These are phyloP conservation scores for Phytopythium vexans DNA, from an alignment of 352 stramenopile species.

Conservation along the genomic window DNA sequence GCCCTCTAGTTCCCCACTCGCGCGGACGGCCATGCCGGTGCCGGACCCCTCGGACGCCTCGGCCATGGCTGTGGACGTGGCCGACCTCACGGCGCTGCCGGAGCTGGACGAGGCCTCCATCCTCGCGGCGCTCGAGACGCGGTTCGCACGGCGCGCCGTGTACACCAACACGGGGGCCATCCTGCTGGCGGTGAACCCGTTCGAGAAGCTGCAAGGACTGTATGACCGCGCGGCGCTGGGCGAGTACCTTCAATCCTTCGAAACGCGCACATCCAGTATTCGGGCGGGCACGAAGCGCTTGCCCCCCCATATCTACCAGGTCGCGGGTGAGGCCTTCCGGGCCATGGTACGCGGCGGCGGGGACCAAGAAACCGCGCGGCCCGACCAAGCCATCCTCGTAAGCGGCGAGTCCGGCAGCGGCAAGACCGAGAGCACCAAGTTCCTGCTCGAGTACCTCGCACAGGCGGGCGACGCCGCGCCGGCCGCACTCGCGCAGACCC, in stretches of 20 bases:
- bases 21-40: too few species aligned
- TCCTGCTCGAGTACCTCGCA: conserved; percentile 85
- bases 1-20: too few species aligned
- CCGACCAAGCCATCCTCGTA: conserved; percentile 82
- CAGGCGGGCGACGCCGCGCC: conserved; percentile 65
- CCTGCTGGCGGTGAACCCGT: conserved; percentile 82
- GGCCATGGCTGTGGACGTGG: conserved; percentile 43
- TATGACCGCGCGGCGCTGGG: conserved; percentile 56
- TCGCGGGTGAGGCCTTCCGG: conserved; percentile 78
- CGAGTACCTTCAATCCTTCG: conserved; percentile 67
- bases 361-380: conserved; percentile 8
- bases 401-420: conserved; percentile 83
- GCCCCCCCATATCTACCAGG: conserved; percentile 82
- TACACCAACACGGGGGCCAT: conserved; percentile 86
- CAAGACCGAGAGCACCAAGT: conserved; percentile 90
- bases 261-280: conserved; percentile 29
- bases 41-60: background rate
- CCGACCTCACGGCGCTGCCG: conserved; percentile 81
- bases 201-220: conserved; percentile 62
- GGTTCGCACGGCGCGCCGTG: conserved; percentile 73
- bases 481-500: conserved; percentile 22
- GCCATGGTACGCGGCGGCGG: conserved; percentile 71
- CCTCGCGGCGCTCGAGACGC: conserved; percentile 60
- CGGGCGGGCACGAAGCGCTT: conserved; percentile 27
- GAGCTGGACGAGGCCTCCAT: conserved; percentile 73